A percentile compares a stretch with the other conserved stretches of the same genome.
Evolutionary conservation across 2,329 filamentous ascomycete species (phyloP).

Genomic region (Aspergillaceae sp.): DNA sequence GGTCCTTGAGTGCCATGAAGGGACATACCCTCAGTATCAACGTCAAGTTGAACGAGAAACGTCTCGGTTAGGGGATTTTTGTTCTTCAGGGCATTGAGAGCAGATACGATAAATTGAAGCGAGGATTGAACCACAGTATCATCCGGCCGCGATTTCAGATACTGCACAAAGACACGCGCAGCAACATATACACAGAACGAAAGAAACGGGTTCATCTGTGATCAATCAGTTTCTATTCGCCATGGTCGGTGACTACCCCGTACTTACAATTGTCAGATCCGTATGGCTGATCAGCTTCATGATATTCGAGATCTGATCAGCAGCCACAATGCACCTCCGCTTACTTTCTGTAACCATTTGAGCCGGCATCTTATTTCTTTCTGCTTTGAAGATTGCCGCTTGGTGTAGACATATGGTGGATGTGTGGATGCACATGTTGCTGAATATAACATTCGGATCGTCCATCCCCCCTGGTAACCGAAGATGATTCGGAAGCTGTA

Average conservation of each 20-base stretch:
- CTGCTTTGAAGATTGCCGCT: constrained; percentile 93
- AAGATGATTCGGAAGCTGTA: constrained; percentile 71
- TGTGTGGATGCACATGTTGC: constrained; percentile 95
- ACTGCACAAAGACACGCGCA: constrained; percentile 89
- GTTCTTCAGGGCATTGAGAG: constrained; percentile 80
- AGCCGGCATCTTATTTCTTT: constrained; percentile 70
- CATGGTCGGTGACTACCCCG: not conserved
- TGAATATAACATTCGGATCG: constrained; percentile 80
- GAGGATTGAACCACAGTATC: constrained; percentile 70
- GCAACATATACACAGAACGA: constrained; percentile 96
- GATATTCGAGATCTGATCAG: constrained; percentile 85
- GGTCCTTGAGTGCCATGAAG: constrained; percentile 13
- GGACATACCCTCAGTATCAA: constrained; percentile 64
- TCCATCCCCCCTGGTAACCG: constrained; percentile 67
- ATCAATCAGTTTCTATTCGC: constrained; percentile 7
- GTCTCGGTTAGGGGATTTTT: constrained; percentile 90
- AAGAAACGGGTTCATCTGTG: constrained; percentile 87
- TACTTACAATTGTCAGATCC: constrained; percentile 69
- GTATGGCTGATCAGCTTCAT: constrained; percentile 93
- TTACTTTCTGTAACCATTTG: constrained; percentile 84
- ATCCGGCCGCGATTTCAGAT: constrained; percentile 84
- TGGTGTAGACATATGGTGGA: constrained; percentile 97
- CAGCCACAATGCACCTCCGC: constrained; percentile 82
- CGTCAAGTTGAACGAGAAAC: constrained; percentile 84
- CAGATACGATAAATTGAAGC: constrained; percentile 79